Evolutionary conservation across 768 basidiomycete species (phyloP), one percentile per base, ranked within the genome.

Genomic region (Boletus coccyginus): DNA sequence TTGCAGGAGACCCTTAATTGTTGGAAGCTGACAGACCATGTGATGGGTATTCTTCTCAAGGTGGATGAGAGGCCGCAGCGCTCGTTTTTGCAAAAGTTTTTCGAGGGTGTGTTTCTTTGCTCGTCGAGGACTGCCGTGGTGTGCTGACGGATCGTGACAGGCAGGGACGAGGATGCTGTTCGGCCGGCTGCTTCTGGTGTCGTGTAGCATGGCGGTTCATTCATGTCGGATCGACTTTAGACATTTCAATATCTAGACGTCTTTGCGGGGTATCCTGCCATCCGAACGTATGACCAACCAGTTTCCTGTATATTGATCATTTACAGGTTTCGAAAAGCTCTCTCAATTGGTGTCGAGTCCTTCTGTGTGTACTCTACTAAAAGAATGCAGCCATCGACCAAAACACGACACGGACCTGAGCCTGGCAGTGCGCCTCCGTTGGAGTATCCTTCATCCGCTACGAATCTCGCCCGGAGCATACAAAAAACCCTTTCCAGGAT

Each of bases 1-100:
- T 92, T 85, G 67, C 96, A 98, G 78, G 96, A 98, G 79, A 88
- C 88, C 50, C 78, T 97, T 79, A 98, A 98, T 69, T 83, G 82
- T 64, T 98, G 94, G 94, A 94, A 94, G 68, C 89, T 91, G 77
- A 81, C 78, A 42, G 88, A 92, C 58, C 91, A 94, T 66, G 76
- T 94, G 32, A 73, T 86, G 71, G 90, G 90, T 3, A 81, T 90
- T 35, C 69, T 92, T 48, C 71, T 92, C 56, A 70, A 80, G 58
- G 61, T 68, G 52, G 73, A 78, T 1, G 74, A 79, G 51, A 77
- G 80, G 56, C 76, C 76, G 7, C 74, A 70, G 55, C 71, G 77
- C 52, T 82, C 86, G 21, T 93, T 94, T 69, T 74, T 94, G 79
- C 82, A 92, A 73, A 90, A 85, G 77, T 94, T 94, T 64, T 88